These are phyloP conservation scores for Ascocoryne sarcoides DNA, from an alignment of 2,329 filamentous ascomycete genomes.

Conservation along the genomic window DNA sequence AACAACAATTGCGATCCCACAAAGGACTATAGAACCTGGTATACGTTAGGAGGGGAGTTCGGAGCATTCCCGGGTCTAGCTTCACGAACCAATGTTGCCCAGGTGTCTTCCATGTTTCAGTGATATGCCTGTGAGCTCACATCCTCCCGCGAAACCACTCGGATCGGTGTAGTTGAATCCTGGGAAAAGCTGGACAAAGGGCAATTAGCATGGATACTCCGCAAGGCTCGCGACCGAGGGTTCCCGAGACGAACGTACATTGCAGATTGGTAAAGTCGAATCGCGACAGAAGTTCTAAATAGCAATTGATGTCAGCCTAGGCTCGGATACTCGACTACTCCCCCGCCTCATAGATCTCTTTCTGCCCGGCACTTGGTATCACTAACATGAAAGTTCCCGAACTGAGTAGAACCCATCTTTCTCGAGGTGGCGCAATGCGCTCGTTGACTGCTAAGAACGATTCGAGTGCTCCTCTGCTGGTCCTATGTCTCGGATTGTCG, in stretches of 20 bases:
- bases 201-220: conserved; percentile 8
- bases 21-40: conserved; percentile 78
- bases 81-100: conserved; percentile 68
- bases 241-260: conserved; percentile 49
- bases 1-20: conserved; percentile 64
- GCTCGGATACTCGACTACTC: conserved; percentile 8
- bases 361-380: too few relatives aligned
- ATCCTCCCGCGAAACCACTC: conserved; percentile 44
- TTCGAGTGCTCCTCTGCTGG: too few relatives aligned
- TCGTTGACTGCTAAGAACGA: too few relatives aligned
- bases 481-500: neutral
- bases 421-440: conserved; percentile 10
- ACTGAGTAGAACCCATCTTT: conserved; percentile 33
- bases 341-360: too few relatives aligned
- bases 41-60: conserved; percentile 27
- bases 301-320: conserved; percentile 11
- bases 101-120: conserved; percentile 58
- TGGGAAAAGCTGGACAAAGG: conserved; percentile 51
- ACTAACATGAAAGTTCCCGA: conserved; percentile 48
- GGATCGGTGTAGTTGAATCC: conserved; percentile 19
- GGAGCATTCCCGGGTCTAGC: neutral
- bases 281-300: conserved; percentile 71
- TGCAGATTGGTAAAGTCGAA: conserved; percentile 75
- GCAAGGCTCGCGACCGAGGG: neutral
- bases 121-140: conserved; percentile 65